These are phyloP conservation scores for Waltergamsia citrina DNA, from an alignment of 2,329 filamentous ascomycete species.

Conservation along the genomic window DNA sequence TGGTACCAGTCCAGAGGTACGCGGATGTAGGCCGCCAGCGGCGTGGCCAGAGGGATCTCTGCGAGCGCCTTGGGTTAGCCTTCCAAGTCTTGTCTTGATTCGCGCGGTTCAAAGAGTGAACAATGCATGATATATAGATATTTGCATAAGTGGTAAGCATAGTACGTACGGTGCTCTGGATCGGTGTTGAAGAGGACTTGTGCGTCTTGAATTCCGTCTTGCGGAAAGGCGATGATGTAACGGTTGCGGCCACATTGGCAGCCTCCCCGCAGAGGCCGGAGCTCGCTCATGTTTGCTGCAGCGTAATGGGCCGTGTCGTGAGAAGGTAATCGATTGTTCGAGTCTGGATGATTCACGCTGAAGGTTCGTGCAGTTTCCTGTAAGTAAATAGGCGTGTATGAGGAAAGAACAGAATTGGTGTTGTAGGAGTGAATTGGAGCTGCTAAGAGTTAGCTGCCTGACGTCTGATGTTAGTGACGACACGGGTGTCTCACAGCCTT, in stretches of 20 bases:
- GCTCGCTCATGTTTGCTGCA: conserved; percentile 30
- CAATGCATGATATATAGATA: neutral
- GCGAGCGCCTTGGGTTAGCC: conserved; percentile 4
- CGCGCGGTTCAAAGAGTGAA: neutral
- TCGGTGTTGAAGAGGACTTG: conserved; percentile 69
- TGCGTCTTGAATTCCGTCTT: conserved; percentile 42
- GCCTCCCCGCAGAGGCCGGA: conserved; percentile 57
- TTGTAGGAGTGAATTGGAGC: too few relatives aligned
- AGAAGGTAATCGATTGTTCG: neutral
- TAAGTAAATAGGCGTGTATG: too few relatives aligned
- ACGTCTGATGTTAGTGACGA: too few relatives aligned
- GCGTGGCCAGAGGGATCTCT: conserved; percentile 60
- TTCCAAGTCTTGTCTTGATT: neutral
- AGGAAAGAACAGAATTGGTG: too few relatives aligned
- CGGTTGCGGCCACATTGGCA: conserved; percentile 82
- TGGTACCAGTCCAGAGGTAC: conserved; percentile 76
- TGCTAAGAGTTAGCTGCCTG: too few relatives aligned
- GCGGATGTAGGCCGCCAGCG: conserved; percentile 72
- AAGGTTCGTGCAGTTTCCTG: too few relatives aligned
- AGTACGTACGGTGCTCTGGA: conserved; percentile 58
- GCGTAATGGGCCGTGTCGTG: neutral
- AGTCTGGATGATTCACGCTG: too few relatives aligned
- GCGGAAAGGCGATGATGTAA: conserved; percentile 66
- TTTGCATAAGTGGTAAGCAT: neutral
- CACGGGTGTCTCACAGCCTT: too few relatives aligned